Evolutionary conservation across 352 stramenopile genomes (phyloP).

Genomic region (Pythium scleroteichum): DNA sequence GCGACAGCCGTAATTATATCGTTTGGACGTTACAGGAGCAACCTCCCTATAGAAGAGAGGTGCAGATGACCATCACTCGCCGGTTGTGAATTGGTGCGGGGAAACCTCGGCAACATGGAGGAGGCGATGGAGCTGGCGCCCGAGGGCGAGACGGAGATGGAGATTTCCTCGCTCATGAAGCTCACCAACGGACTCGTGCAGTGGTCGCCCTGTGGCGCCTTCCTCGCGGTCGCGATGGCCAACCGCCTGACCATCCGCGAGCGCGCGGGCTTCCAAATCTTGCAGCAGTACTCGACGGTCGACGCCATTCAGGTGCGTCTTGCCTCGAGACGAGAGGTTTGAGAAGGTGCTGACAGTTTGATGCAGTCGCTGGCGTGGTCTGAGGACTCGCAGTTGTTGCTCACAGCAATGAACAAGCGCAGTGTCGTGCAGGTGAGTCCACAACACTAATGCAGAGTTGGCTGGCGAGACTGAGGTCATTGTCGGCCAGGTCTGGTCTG

Average conservation of each 20-base stretch:
- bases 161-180: slow-evolving; percentile 58
- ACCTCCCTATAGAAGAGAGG: slow-evolving; percentile 8
- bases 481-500: slow-evolving; percentile 48
- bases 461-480: not conserved
- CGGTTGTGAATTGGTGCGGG: slow-evolving; percentile 1
- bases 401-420: slow-evolving; percentile 66
- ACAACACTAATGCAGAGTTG: not conserved
- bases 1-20: no score
- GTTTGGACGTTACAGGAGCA: no score
- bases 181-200: slow-evolving; percentile 57
- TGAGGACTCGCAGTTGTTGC: slow-evolving; percentile 63
- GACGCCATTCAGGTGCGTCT: slow-evolving; percentile 51
- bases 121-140: slow-evolving; percentile 7
- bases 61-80: slow-evolving; percentile 20
- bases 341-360: no score
- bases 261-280: slow-evolving; percentile 46
- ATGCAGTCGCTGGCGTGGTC: slow-evolving; percentile 52
- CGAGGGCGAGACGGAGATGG: slow-evolving; percentile 22
- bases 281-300: slow-evolving; percentile 61
- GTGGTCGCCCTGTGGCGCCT: slow-evolving; percentile 66
- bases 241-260: slow-evolving; percentile 67
- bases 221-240: slow-evolving; percentile 47
- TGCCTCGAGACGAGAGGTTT: not conserved
- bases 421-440: slow-evolving; percentile 51
- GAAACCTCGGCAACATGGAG: slow-evolving; percentile 8